Evolutionary conservation across 2,329 filamentous ascomycete genomes (phyloP), one percentile per base, ranked within the genome.

Genomic region (Hypocreales sp.): DNA sequence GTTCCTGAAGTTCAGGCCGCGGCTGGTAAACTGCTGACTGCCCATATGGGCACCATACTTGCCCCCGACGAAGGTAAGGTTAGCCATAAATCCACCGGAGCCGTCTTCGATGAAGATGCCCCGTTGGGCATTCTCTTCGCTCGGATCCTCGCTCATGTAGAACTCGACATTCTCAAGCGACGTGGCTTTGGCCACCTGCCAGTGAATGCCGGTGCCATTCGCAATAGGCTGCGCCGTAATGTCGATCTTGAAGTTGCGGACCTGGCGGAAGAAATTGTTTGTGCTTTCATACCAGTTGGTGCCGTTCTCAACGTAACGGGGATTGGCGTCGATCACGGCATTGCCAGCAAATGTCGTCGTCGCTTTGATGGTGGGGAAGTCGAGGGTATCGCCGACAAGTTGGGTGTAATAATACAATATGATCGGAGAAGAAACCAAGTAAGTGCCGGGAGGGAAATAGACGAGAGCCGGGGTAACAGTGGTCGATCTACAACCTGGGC

Each of bases 361-460:
- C 10, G 15, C 27, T 18, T 29, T 84, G 51, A 94, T 62, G 0
- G 75, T 76, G 0, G 87, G 84, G 9, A 76, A 53, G 35, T 67
- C 61, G 40, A 68, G 47, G 26, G 77, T 73, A 57, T 95, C 84
- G 31, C 87, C 87, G 19, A 94, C 64, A 35, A 95, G 71, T 51
- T 94, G 84, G 5, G 87, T 92, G 60, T 93, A 93, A 64, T 95
- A 95, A 53, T 77, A 78, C 50, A 84, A 79, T 27, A 84, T 56
- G 37, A 95, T 71, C 12, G 87, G 81, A 42, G 61, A 66, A 46
- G 72, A 82, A 40, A 95, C 74, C 12, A 79, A 45, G 47, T 94
- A 95, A 29, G 73, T 92, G 37, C 87, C 86, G 7, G 81, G 64
- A 20, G 86, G 86, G 61, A 95, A 92, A 61, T 92, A 95, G 29